Conservation (phyloP, 768 basidiomycete species). For the Vararia minispora region DNA sequence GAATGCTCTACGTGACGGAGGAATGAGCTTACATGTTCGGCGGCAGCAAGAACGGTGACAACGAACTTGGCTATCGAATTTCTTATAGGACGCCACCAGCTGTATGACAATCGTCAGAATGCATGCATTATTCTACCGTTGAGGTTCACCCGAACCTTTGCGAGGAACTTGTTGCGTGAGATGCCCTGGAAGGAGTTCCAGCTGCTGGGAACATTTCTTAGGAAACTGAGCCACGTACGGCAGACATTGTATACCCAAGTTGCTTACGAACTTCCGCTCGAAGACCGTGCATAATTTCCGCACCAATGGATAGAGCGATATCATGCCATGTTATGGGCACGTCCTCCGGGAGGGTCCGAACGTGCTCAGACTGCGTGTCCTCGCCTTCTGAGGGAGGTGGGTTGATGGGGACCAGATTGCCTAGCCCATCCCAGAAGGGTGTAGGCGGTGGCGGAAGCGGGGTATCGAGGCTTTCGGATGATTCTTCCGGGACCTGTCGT, state of each 20-base stretch:
- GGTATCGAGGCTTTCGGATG: constrained; percentile 62
- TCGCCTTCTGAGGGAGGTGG: constrained; percentile 16
- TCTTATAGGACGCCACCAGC: constrained; percentile 87
- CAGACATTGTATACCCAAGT: constrained; percentile 90
- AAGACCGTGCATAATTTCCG: constrained; percentile 73
- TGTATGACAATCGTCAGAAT: constrained; percentile 22
- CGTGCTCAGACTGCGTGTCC: neutral
- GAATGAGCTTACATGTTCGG: constrained; percentile 2
- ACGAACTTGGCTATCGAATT: constrained; percentile 73
- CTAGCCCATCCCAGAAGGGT: constrained; percentile 46
- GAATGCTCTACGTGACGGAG: constrained; percentile 47
- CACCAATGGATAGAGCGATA: constrained; percentile 79
- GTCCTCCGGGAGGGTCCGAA: constrained; percentile 19
- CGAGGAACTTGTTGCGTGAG: constrained; percentile 86
- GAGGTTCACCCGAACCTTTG: constrained; percentile 49
- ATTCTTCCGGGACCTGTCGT: constrained; percentile 52
- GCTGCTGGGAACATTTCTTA: neutral
- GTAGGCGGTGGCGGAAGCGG: constrained; percentile 65
- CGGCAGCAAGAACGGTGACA: neutral
- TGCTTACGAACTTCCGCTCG: constrained; percentile 53
- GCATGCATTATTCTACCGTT: neutral
- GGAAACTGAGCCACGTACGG: constrained; percentile 37
- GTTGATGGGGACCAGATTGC: constrained; percentile 52
- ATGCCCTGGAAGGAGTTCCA: constrained; percentile 57
- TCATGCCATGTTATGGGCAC: constrained; percentile 72